Conservation (phyloP, 2,329 filamentous ascomycete genomes). For the Penicillium polonicum region DNA sequence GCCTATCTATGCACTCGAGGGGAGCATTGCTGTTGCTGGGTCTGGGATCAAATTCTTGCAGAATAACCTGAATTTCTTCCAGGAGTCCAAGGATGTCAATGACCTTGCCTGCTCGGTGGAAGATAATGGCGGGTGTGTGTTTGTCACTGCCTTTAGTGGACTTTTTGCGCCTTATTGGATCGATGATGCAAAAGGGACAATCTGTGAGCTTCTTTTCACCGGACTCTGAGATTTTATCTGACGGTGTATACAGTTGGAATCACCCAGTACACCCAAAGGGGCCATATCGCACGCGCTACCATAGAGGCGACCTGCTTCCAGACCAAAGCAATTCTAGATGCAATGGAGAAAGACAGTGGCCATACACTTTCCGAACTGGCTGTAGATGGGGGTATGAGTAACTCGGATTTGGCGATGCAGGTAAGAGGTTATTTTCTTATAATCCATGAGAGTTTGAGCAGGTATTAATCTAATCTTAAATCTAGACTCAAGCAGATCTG, state of each 20-base stretch:
- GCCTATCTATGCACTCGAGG: conserved; percentile 77
- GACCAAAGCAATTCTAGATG: conserved; percentile 87
- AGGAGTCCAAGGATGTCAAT: conserved; percentile 60
- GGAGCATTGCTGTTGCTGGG: conserved; percentile 78
- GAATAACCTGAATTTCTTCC: conserved; percentile 63
- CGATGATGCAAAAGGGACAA: conserved; percentile 85
- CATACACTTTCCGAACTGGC: conserved; percentile 74
- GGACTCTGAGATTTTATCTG: not conserved
- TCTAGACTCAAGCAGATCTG: conserved; percentile 73
- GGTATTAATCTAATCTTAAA: not conserved
- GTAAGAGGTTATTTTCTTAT: conserved; percentile 33
- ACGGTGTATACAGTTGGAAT: conserved; percentile 61
- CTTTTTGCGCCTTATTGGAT: conserved; percentile 95
- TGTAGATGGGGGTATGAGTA: conserved; percentile 86
- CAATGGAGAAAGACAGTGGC: conserved; percentile 84
- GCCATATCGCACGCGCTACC: conserved; percentile 84
- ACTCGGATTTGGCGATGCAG: conserved; percentile 85
- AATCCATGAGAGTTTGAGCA: conserved; percentile 17
- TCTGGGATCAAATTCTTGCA: conserved; percentile 74
- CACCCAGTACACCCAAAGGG: conserved; percentile 78
- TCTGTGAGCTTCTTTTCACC: conserved; percentile 54
- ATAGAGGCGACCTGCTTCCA: conserved; percentile 91
- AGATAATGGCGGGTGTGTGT: conserved; percentile 79
- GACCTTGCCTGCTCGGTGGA: conserved; percentile 62
- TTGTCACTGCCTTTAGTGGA: conserved; percentile 88